Evolutionary conservation across 306 rosid species (phyloP), one percentile per base, ranked within the genome.

Genomic region (Styphnolobium japonicum): DNA sequence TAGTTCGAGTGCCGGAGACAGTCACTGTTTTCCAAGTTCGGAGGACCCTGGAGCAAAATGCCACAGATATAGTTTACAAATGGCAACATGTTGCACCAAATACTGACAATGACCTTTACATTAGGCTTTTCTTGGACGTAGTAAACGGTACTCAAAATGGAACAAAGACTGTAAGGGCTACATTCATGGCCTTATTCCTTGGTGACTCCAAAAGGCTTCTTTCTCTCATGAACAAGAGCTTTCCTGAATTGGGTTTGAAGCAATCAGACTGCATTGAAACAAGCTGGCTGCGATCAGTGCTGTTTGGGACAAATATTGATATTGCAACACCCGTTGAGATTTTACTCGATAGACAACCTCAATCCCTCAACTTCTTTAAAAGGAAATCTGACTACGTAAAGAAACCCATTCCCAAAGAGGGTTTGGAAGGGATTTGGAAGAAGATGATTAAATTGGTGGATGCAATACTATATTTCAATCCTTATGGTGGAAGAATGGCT

Each of bases 401-500:
- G 77, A 66, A 89, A 3, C 87, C 91, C 0, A 89, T 90, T 71
- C 51, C 91, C 0, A 88, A 53, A 67, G 23, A 25, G 12, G 92
- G 73, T 52, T 82, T 88, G 6, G 91, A 93, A 87, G 89, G 88
- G 53, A 63, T 89, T 27, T 86, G 90, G 94, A 87, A 81, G 85
- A 91, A 88, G 69, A 90, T 89, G 90, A 85, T 87, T 49, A 89
- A 90, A 67, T 49, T 89, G 75, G 80, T 45, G 31, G 86, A 83
- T 71, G 77, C 86, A 39, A 85, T 51, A n/a, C 57, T 85, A 0
- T 73, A 87, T 66, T 85, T 86, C 65, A 86, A 87, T 65, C 91
- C 96, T 9, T 90, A 89, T 25, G 97, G 97, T 63, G 93, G 97
- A 27, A 90, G 66, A 85, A 92, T 90, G 97, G 82, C 85, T 52